Evolutionary conservation across 2,329 filamentous ascomycete genomes (phyloP).

Genomic region (Hypoxylon sp.): DNA sequence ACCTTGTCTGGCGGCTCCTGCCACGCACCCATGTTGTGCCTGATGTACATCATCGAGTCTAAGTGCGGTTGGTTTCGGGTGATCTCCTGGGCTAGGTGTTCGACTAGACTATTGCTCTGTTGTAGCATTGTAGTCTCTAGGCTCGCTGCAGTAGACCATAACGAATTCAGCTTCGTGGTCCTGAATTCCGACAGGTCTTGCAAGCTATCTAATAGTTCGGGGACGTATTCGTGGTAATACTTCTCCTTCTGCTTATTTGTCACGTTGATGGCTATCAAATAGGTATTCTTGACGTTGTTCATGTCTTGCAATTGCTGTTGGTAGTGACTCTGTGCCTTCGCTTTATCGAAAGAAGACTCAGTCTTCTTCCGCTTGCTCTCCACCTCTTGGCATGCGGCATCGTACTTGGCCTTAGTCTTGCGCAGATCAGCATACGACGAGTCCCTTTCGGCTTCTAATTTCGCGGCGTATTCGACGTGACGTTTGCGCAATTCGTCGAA

Average conservation of each 20-base stretch:
- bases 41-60: conserved; percentile 98
- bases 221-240: conserved; percentile 97
- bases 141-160: conserved; percentile 85
- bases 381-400: conserved; percentile 91
- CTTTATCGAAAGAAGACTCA: conserved; percentile 93
- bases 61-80: conserved; percentile 87
- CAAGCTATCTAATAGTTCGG: conserved; percentile 90
- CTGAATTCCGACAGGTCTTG: conserved; percentile 95
- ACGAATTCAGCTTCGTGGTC: conserved; percentile 82
- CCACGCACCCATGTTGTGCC: conserved; percentile 86
- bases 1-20: conserved; percentile 85
- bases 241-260: conserved; percentile 98
- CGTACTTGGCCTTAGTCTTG: conserved; percentile 94
- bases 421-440: conserved; percentile 84
- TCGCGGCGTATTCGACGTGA: conserved; percentile 88
- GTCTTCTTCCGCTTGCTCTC: conserved; percentile 95
- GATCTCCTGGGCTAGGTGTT: conserved; percentile 83
- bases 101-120: conserved; percentile 77
- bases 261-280: conserved; percentile 94
- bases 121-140: conserved; percentile 85
- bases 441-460: conserved; percentile 91
- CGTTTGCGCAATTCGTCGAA: conserved; percentile 95
- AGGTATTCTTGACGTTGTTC: conserved; percentile 99
- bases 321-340: conserved; percentile 90
- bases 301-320: conserved; percentile 94